Percentiles rank a stretch among this genome's conserved stretches.
Evolutionary conservation across 371 early-diverging fungal genomes (phyloP).

Genomic region (Zychaea mexicana): DNA sequence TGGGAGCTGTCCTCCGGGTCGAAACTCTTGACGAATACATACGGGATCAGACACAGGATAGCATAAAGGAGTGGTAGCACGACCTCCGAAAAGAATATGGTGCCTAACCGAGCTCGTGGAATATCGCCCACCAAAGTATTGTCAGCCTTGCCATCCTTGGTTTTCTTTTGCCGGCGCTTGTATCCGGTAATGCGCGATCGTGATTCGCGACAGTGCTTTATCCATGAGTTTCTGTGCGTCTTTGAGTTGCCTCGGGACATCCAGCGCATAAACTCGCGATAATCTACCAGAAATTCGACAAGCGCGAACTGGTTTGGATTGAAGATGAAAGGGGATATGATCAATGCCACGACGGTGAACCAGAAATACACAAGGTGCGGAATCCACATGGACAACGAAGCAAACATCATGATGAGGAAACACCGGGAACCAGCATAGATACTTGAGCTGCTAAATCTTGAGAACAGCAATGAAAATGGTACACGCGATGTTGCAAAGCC

Average conservation of each 20-base stretch:
- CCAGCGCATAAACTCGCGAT: slow-evolving; percentile 79
- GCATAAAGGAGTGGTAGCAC: slow-evolving; percentile 73
- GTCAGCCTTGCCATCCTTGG: slow-evolving; percentile 53
- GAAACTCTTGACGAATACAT: slow-evolving; percentile 66
- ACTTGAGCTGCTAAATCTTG: slow-evolving; percentile 77
- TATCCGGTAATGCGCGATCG: slow-evolving; percentile 81
- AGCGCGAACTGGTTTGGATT: slow-evolving; percentile 83
- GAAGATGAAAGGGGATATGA: slow-evolving; percentile 79
- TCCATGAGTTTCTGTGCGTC: slow-evolving; percentile 80
- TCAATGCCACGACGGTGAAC: slow-evolving; percentile 74
- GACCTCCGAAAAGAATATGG: slow-evolving; percentile 78
- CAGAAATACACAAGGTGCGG: slow-evolving; percentile 83
- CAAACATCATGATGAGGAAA: slow-evolving; percentile 70
- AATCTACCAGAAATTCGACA: slow-evolving; percentile 78
- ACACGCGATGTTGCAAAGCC: slow-evolving; percentile 85
- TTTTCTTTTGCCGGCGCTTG: slow-evolving; percentile 54
- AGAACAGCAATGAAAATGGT: slow-evolving; percentile 73
- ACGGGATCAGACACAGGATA: slow-evolving; percentile 60
- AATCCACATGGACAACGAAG: slow-evolving; percentile 68
- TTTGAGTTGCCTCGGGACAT: slow-evolving; percentile 77
- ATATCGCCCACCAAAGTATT: slow-evolving; percentile 58
- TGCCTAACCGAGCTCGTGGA: slow-evolving; percentile 66
- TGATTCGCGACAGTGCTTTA: slow-evolving; percentile 70
- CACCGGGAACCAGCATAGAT: slow-evolving; percentile 76
- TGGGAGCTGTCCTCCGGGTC: slow-evolving; percentile 30